Conservation (phyloP, 768 basidiomycete species). For the Russula ochroleuca region DNA sequence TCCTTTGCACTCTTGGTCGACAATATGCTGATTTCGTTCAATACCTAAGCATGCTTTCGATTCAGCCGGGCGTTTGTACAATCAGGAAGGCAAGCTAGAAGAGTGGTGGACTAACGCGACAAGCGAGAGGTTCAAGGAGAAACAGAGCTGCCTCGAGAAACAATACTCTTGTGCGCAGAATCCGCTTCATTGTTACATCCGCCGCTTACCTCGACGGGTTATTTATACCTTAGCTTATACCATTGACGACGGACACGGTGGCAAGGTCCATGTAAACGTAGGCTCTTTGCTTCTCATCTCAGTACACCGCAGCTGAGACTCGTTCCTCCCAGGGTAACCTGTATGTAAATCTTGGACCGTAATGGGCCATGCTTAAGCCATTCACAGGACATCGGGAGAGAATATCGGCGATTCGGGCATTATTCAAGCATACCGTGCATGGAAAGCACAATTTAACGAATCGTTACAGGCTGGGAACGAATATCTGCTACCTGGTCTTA, state of each 20-base stretch:
- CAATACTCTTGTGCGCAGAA: conserved; percentile 71
- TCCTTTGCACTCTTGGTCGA: background rate
- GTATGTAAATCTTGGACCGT: conserved; percentile 39
- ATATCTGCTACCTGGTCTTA: conserved; percentile 76
- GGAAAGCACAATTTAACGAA: conserved; percentile 72
- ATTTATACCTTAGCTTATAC: conserved; percentile 54
- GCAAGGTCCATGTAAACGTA: conserved; percentile 80
- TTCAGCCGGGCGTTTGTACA: conserved; percentile 84
- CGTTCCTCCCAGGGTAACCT: conserved; percentile 57
- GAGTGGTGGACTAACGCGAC: conserved; percentile 94
- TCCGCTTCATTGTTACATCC: background rate
- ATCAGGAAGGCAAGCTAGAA: conserved; percentile 80
- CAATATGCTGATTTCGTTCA: background rate
- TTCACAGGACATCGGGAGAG: conserved; percentile 76
- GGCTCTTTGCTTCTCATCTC: conserved; percentile 31
- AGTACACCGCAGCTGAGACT: conserved; percentile 9
- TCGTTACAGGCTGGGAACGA: conserved; percentile 58
- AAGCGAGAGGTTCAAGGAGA: conserved; percentile 73
- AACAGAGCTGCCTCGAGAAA: conserved; percentile 83
- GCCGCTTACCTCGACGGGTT: background rate
- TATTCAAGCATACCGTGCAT: conserved; percentile 86
- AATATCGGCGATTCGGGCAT: conserved; percentile 86
- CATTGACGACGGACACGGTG: conserved; percentile 81
- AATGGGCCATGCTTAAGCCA: background rate
- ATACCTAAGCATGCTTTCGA: conserved; percentile 76